Percentiles rank a stretch among this genome's conserved stretches.
Evolutionary conservation across 495 filamentous ascomycete species (phyloP).

Genomic region (Rhizodiscina lignyota): DNA sequence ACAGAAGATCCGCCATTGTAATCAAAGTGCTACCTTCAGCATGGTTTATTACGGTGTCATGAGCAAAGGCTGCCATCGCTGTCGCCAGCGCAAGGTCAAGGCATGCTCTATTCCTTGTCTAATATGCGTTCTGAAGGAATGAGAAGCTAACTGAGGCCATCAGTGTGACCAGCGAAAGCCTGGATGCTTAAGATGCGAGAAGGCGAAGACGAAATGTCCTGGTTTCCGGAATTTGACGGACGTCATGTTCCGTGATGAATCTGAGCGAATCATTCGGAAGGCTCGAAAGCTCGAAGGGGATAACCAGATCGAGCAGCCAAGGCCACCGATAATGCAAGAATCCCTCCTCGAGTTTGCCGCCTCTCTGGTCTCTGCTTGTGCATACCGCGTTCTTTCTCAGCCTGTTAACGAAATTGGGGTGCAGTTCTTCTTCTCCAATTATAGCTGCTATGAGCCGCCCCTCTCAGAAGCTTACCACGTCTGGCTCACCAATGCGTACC

Average conservation of each 20-base stretch:
- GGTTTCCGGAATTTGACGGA: constrained; percentile 4
- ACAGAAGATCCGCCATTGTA: too few species aligned
- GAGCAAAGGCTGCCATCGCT: constrained; percentile 7
- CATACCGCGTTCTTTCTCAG: constrained; percentile 1
- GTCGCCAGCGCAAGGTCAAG: constrained; percentile 8
- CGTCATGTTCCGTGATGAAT: constrained; percentile 6
- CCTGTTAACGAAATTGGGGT: constrained; percentile 3
- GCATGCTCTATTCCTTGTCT: background rate
- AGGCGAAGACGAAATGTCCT: constrained; percentile 2
- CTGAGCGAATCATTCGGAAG: constrained; percentile 1
- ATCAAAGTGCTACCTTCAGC: too few species aligned
- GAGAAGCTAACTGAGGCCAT: background rate
- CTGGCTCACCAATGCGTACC: constrained; percentile 5
- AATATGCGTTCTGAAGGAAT: background rate
- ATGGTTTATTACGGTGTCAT: constrained; percentile 5
- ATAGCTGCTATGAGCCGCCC: constrained; percentile 5
- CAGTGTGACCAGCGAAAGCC: constrained; percentile 7
- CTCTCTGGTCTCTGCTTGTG: too few species aligned
- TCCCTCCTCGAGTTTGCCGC: too few species aligned
- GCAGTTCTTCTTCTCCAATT: constrained; percentile 7
- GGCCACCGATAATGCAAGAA: background rate
- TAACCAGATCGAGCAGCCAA: background rate
- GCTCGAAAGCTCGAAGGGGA: background rate
- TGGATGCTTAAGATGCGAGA: constrained; percentile 4
- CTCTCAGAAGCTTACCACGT: constrained; percentile 1